Base-by-base conservation (phyloP, 495 filamentous ascomycete species). In the Aspergillus sclerotioniger region DNA sequence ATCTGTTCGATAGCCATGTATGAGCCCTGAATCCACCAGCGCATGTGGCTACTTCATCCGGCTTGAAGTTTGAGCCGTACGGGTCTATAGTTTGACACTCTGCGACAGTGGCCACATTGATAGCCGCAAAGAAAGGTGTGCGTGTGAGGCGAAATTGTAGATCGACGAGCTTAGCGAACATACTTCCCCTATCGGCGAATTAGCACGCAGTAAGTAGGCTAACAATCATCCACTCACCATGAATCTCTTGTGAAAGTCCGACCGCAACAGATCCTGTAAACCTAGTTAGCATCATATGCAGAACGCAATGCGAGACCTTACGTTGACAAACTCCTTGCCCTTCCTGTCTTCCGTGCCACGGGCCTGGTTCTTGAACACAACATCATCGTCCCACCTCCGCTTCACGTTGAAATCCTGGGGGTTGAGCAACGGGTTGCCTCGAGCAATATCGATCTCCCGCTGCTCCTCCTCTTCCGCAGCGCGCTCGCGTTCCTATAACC, bases 281-380 rank as follows among this genome's bases (percentile, higher is more conserved):
- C 28, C 19, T 20, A 13, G 46, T 78, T 58, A 79, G 66, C 46
- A 15, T 1, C 28, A 16, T n/a, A 41, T 13, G 20, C 51, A 8
- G 17, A 25, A 33, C 8, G 6, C n/a, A 15, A 6, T 13, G 31
- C 13, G 19, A 21, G 50, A 17, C 3, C 85, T 69, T 74, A 91
- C 88, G 67, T 98, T 98, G 68, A 98, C 90, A 79, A 98, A 98
- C 75, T 96, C 91, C 75, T 92, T 95, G 73, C 84, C 87, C 76
- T 92, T 91, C 75, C 88, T 91, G 54, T 96, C 91, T 65, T 96
- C 94, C 9, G 91, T 96, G 3, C 94, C 94, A 46, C 95, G 83
- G 32, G 92, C 94, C 73, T 98, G 94, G 72, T 98, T 98, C 78
- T 96, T 96, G 76, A 98, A 98, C 16, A 98, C 91, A n/a, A 98